phyloP scores from a whole-genome alignment of 495 filamentous ascomycete genomes.

The Hypoxylon cercidicola region DNA sequence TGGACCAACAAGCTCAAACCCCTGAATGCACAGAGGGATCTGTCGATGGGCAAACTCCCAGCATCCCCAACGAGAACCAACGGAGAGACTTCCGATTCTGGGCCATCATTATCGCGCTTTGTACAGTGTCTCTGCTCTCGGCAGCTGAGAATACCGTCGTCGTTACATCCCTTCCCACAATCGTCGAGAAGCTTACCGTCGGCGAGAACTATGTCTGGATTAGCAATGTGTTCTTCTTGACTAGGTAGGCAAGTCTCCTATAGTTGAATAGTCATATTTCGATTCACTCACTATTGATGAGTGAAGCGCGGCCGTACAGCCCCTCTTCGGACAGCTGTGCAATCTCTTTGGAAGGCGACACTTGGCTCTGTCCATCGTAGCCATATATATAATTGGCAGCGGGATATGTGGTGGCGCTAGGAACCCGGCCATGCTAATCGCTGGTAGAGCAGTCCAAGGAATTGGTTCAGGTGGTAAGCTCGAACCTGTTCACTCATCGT shows the following conservation, averaged over 20 bases:
- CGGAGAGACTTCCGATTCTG: constrained; percentile 46
- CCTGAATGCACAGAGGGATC: neutral
- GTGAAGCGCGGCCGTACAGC: constrained; percentile 37
- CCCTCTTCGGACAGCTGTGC: constrained; percentile 55
- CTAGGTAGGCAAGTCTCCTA: constrained; percentile 59
- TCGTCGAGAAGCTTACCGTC: constrained; percentile 43
- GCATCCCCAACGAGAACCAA: neutral
- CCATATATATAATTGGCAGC: constrained; percentile 56
- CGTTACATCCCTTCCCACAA: constrained; percentile 59
- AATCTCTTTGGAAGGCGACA: constrained; percentile 63
- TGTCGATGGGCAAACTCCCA: neutral
- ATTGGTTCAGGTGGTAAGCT: constrained; percentile 78
- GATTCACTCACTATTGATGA: neutral
- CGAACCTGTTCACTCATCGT: neutral
- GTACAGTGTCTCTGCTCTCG: constrained; percentile 52
- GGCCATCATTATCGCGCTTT: constrained; percentile 53
- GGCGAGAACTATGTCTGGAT: constrained; percentile 63
- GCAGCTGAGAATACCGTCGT: constrained; percentile 64
- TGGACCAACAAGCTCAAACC: neutral
- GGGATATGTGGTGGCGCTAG: constrained; percentile 52
- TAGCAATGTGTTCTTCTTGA: constrained; percentile 74
- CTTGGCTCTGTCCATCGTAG: constrained; percentile 54
- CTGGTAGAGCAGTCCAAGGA: constrained; percentile 81
- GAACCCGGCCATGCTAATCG: constrained; percentile 69
- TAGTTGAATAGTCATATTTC: constrained; percentile 39